These are phyloP conservation scores for Ophioceras dolichostomum DNA, from an alignment of 2,329 filamentous ascomycete genomes.

Conservation along the genomic window DNA sequence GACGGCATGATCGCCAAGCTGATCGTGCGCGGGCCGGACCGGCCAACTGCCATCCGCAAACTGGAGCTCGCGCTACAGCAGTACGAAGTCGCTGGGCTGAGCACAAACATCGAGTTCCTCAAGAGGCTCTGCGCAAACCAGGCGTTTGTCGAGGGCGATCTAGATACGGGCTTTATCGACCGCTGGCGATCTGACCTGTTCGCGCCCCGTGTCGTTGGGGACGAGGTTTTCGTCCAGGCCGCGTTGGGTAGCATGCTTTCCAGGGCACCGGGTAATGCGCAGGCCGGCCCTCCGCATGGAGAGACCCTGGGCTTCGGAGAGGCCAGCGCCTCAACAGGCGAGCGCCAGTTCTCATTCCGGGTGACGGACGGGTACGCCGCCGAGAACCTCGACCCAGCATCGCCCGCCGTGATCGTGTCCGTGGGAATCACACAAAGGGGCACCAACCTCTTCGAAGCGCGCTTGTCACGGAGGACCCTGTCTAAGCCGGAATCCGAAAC, in stretches of 20 bases:
- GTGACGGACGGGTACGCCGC: conserved; percentile 50
- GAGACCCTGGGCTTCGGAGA: conserved; percentile 42
- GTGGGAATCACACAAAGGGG: conserved; percentile 36
- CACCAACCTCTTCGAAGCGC: conserved; percentile 31
- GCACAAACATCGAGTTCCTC: conserved; percentile 94
- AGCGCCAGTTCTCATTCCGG: conserved; percentile 38
- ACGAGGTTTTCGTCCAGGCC: conserved; percentile 77
- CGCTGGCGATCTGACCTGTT: conserved; percentile 79
- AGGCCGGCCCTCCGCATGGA: conserved; percentile 28
- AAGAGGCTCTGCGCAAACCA: conserved; percentile 74
- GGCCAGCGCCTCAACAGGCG: conserved; percentile 21
- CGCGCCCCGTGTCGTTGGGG: conserved; percentile 40
- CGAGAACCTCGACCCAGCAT: conserved; percentile 21
- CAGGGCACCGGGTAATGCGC: no score
- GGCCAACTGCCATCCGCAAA: conserved; percentile 72
- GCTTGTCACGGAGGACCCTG: conserved; percentile 26
- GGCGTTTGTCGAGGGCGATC: conserved; percentile 74
- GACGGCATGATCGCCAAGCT: conserved; percentile 99
- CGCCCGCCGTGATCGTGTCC: no score
- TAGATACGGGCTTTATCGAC: conserved; percentile 94
- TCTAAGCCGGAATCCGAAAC: no score
- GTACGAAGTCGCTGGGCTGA: conserved; percentile 86
- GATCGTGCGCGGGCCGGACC: conserved; percentile 72
- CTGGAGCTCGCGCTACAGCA: conserved; percentile 68
- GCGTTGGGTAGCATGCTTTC: no score